Evolutionary conservation across 331 rosid species (phyloP), one percentile per base, ranked within the genome.

Genomic region (Pyracantha coccinea): DNA sequence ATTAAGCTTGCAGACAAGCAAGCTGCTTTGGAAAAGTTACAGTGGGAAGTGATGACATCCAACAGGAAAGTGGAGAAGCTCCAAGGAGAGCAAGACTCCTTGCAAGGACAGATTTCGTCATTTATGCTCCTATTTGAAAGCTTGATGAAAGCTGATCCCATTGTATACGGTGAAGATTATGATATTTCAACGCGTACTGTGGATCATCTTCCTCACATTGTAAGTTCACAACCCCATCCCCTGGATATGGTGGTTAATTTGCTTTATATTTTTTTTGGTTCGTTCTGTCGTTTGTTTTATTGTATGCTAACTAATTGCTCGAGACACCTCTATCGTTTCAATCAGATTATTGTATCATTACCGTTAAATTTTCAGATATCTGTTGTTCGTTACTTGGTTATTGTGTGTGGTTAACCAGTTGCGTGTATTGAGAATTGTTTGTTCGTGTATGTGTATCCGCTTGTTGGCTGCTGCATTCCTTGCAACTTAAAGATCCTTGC

Each of bases 1-100:
- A 89, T 95, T 79, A 92, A 85, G 84, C 98, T 95, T 74, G 99
- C 99, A 61, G 99, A 95, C 75, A 95, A 90, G 89, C 99, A 95
- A 86, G 99, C 99, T 77, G 90, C 91, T 20, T 81, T 95, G 75
- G 99, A 95, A 75, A 95, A 84, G 85, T 80, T 85, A 75, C 91
- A 86, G 50, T 92, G 99, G 99, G 96, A 92, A 86, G 95, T 91
- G 20, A 80, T 80, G 85, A 86, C 98, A 74, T 85, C 96, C 57
- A 89, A 80, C 81, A 72, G 72, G 79, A 89, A 83, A 88, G 88
- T 81, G 77, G 99, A 90, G 82, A 91, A 86, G 84, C 98, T 95
- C 60, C 88, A 83, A 72, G 89, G 78, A 69, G 94, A 95, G 87
- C 81, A 92, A 12, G 87, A 84, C 78, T 85, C 92, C 27, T 64